These are phyloP conservation scores for Vishniacozyma victoriae DNA, from an alignment of 768 basidiomycete species.

Conservation along the genomic window DNA sequence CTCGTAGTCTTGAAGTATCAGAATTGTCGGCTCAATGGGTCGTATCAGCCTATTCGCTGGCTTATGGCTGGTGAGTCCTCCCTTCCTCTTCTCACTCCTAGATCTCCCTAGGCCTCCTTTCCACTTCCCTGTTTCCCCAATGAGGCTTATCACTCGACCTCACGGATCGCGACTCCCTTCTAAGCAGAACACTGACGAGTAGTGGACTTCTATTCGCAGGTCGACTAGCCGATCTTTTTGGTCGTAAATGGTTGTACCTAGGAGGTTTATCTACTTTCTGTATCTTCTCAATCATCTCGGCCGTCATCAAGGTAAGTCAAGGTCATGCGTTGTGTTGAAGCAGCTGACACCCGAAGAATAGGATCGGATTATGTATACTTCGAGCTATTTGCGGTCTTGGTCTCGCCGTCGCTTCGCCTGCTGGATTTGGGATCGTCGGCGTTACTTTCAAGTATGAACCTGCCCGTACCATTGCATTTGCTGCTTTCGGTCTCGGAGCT, in stretches of 20 bases:
- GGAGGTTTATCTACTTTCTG: constrained; percentile 56
- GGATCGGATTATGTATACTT: constrained; percentile 19
- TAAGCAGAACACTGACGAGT: too few species aligned
- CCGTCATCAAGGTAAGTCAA: constrained; percentile 13
- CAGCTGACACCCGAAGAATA: constrained; percentile 6
- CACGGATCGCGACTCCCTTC: too few species aligned
- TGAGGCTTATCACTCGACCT: too few species aligned
- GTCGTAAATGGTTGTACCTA: constrained; percentile 64
- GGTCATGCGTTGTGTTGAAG: background rate
- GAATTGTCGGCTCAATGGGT: constrained; percentile 18
- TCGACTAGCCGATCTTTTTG: constrained; percentile 50
- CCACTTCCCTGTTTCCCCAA: too few species aligned
- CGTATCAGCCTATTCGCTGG: constrained; percentile 13
- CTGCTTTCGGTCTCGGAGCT: constrained; percentile 73
- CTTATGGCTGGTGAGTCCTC: constrained; percentile 7
- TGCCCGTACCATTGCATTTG: constrained; percentile 68
- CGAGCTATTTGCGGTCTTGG: constrained; percentile 31
- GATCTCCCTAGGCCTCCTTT: background rate
- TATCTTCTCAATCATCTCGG: constrained; percentile 54
- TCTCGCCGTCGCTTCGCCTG: constrained; percentile 18
- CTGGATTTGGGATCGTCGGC: constrained; percentile 25
- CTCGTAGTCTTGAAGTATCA: constrained; percentile 9
- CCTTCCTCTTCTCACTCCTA: background rate
- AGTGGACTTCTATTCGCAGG: constrained; percentile 32
- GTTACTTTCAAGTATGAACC: constrained; percentile 19